Base-by-base conservation (phyloP, 2,329 filamentous ascomycete species). In the Cladosporium sp. region DNA sequence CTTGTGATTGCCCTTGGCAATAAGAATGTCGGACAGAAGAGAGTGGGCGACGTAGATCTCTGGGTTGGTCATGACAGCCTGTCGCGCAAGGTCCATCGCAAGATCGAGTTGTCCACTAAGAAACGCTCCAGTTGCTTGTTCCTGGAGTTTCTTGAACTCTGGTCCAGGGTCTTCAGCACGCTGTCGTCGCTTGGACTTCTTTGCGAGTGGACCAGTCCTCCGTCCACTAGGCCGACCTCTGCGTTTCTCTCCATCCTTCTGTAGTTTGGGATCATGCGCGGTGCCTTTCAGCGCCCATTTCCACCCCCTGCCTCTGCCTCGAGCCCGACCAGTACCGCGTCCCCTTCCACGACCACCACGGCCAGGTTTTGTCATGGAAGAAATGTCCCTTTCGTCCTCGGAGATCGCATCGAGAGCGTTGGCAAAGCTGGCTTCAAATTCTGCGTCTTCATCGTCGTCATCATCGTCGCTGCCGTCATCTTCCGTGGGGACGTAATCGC, bases 111-210 rank as follows among this genome's bases (percentile, higher is more conserved):
- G 79, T 25, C 81, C 78, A 9, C 81, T 77, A 60, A 90, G 78
- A 67, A 87, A 92, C 4, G 85, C 84, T 60, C 86, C 80, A 60
- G 86, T 89, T 3, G 89, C 89, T 67, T 83, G 79, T 49, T 82
- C 81, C 51, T 92, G 79, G 42, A 87, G 78, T 40, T 83, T 78
- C 66, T 87, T 90, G 71, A 92, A 89, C 65, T 91, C 86, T 40
- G 82, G 84, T 45, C 86, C 84, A 15, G 86, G 87, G 69, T 89
- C 87, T 74, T 73, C 50, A 76, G 75, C 15, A 77, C 76, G 65
- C 71, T 67, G n/a, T 71, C 70, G 57, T 67, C 70, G 14, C 66
- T 66, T 49, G 69, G 64, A 50, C 69, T 52, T 55, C n/a, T 49
- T 52, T 69, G 51, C 65, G 63, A 50, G 39, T 42, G 63, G 52